Percentiles rank a stretch among this genome's conserved stretches.
These are phyloP conservation scores for Penicillium nucicola DNA, from an alignment of 495 filamentous ascomycete species.

Conservation along the genomic window DNA sequence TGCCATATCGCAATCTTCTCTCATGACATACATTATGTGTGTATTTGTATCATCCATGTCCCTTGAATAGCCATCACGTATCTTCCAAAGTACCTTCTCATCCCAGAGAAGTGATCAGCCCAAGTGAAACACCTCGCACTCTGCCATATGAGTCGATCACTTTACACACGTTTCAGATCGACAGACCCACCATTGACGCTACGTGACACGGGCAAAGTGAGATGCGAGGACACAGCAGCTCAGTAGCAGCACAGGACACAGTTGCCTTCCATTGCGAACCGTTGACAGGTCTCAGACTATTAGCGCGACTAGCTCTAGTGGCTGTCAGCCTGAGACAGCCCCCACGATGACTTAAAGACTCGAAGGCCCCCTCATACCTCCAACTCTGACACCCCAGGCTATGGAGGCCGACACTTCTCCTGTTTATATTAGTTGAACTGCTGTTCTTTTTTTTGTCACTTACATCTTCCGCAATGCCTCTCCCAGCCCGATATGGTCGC, in stretches of 20 bases:
- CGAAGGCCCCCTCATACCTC: not conserved
- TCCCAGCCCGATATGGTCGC: slow-evolving; percentile 27
- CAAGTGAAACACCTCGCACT: not conserved
- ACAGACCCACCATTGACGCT: slow-evolving; percentile 21
- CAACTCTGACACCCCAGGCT: slow-evolving; percentile 8
- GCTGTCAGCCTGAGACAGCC: slow-evolving; percentile 6
- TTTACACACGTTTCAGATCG: slow-evolving; percentile 11
- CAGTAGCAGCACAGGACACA: not conserved
- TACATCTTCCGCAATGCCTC: slow-evolving; percentile 10
- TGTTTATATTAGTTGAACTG: not conserved
- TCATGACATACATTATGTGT: no score
- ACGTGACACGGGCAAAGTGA: slow-evolving; percentile 4
- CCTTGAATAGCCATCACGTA: no score
- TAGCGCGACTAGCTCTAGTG: not conserved
- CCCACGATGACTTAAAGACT: slow-evolving; percentile 2
- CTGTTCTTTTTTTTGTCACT: not conserved
- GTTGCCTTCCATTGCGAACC: not conserved
- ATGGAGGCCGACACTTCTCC: slow-evolving; percentile 12
- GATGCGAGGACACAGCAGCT: not conserved
- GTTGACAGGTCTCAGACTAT: not conserved
- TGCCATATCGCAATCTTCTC: no score
- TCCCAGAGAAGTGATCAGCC: not conserved
- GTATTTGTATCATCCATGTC: no score
- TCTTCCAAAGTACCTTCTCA: no score
- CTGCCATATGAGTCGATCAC: not conserved